Evolutionary conservation across 495 filamentous ascomycete genomes (phyloP).

Genomic region (Aspergillus bridgeri): DNA sequence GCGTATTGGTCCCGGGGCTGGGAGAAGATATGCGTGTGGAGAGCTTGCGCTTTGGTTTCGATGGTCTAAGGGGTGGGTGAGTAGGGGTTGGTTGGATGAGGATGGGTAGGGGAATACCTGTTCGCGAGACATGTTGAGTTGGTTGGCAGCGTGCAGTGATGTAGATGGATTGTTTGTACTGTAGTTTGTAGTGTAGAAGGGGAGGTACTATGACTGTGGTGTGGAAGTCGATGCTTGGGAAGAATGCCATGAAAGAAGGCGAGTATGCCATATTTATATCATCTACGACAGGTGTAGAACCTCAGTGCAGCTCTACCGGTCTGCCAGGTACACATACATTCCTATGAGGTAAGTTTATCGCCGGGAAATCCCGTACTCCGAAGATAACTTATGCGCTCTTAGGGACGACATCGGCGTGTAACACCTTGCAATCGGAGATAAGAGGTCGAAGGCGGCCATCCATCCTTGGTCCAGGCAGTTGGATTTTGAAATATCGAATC

Average conservation of each 20-base stretch:
- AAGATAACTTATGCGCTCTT: not conserved
- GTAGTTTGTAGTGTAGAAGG: no score
- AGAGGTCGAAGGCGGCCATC: not conserved
- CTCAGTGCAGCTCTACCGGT: no score
- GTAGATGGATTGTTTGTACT: not conserved
- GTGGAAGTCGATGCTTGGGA: not conserved
- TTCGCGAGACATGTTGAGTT: not conserved
- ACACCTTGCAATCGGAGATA: not conserved
- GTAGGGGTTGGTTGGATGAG: not conserved
- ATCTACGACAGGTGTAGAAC: not conserved
- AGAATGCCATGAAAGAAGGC: not conserved
- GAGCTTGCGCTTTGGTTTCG: slow-evolving; percentile 4
- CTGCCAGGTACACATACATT: not conserved
- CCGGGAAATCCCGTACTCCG: not conserved
- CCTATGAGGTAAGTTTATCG: not conserved
- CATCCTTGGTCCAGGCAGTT: not conserved
- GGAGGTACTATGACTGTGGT: not conserved
- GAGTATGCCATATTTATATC: not conserved
- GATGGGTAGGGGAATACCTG: not conserved
- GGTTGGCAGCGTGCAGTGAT: not conserved
- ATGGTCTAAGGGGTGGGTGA: not conserved
- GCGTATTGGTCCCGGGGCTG: slow-evolving; percentile 13
- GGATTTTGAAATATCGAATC: no score
- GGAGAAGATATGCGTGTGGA: slow-evolving; percentile 25
- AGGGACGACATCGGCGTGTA: not conserved